phyloP scores from a whole-genome alignment of 495 filamentous ascomycete genomes.

The Neurospora sp. region DNA sequence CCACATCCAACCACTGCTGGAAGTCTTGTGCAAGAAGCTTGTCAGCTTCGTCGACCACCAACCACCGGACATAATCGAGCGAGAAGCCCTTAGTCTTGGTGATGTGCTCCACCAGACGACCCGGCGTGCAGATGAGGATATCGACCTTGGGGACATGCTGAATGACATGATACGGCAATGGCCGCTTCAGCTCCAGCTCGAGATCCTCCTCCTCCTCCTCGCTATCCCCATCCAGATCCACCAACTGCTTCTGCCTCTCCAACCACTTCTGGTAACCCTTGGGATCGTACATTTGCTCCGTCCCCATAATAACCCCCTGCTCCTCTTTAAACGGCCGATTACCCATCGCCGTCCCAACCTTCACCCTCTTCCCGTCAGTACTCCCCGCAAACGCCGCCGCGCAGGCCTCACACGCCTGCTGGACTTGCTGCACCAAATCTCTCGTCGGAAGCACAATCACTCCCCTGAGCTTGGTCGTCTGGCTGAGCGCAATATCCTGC shows the following conservation, averaged over 20 bases:
- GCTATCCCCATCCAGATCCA: conserved; percentile 12
- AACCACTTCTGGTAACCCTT: conserved; percentile 21
- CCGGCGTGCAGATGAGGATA: conserved; percentile 86
- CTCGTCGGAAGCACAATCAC: conserved; percentile 82
- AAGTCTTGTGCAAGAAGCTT: conserved; percentile 83
- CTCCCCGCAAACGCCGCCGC: conserved; percentile 32
- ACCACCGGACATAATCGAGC: conserved; percentile 66
- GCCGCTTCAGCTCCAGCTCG: conserved; percentile 10
- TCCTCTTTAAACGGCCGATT: conserved; percentile 67
- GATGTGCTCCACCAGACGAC: conserved; percentile 85
- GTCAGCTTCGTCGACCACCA: conserved; percentile 91
- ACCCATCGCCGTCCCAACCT: conserved; percentile 73
- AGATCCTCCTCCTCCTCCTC: conserved; percentile 9
- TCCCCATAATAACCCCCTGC: conserved; percentile 53
- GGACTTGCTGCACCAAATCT: conserved; percentile 78
- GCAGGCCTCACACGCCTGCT: conserved; percentile 60
- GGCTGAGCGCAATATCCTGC: conserved; percentile 51
- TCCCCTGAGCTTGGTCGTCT: conserved; percentile 54
- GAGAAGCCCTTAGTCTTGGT: conserved; percentile 72
- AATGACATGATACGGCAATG: conserved; percentile 51
- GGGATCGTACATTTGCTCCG: conserved; percentile 40
- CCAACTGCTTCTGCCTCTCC: conserved; percentile 6
- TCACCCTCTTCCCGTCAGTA: conserved; percentile 50
- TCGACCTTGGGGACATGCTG: conserved; percentile 62
- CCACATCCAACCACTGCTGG: conserved; percentile 76